Base-by-base conservation (phyloP, 805 yeast species). In the Ogataea henricii region DNA sequence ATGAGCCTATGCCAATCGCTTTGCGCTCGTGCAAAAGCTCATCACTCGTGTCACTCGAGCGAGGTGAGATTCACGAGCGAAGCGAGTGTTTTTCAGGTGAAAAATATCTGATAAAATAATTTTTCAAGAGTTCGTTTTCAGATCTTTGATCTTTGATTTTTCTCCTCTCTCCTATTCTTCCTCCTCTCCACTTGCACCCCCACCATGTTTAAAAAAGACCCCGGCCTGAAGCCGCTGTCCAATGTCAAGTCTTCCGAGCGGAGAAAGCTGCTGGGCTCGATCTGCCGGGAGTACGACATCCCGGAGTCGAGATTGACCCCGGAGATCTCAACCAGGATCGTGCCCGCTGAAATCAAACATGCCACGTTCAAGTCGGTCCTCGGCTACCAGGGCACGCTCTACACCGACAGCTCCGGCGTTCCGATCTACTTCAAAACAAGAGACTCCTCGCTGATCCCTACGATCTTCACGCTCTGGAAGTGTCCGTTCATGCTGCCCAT, bases 171-270 rank as follows among this genome's bases (percentile, higher is more conserved):
- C n/a, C n/a, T n/a, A n/a, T n/a, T n/a, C 34, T n/a, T 5, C 13
- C 22, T 4, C 13, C 37, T 17, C 23, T 32, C 20, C 21, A 17
- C 21, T 18, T 5, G 9, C 29, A 6, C 26, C 7, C 2, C 14
- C 8, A 14, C 13, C 20, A 81, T 81, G 85, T 81, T 81, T 57
- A 72, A 76, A 55, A 81, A 80, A 51, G 72, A 73, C 38, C 77
- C 82, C 13, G 72, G 71, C 60, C 71, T 85, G 48, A 91, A 90
- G 67, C 83, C 95, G 3, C 72, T 82, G 43, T 78, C 96, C 17
- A 88, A 89, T 57, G 73, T 94, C 49, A 90, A 89, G 66, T 79
- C 88, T 12, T 86, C 96, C 0, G 97, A 89, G 54, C 72, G 94
- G 34, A 77, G 87, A 53, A 76, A 75, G 52, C 64, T 84, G 21